These are phyloP conservation scores for Sporothrix pallida DNA, from an alignment of 2,329 filamentous ascomycete species.

Conservation along the genomic window DNA sequence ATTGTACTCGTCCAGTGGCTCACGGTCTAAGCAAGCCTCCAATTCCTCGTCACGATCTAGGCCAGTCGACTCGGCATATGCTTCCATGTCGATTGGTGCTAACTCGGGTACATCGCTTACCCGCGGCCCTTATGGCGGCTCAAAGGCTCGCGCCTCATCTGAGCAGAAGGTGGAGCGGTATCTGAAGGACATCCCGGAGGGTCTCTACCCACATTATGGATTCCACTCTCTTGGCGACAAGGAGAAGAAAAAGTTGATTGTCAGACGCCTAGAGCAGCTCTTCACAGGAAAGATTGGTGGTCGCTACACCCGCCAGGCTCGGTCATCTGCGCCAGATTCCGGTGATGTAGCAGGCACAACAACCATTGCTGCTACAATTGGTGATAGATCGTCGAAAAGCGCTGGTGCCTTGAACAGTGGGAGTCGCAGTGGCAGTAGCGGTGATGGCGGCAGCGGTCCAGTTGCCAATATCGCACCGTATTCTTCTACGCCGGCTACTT, in stretches of 20 bases:
- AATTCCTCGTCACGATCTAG: constrained; percentile 60
- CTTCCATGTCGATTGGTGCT: constrained; percentile 66
- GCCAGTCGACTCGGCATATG: constrained; percentile 68
- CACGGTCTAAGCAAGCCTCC: constrained; percentile 58
- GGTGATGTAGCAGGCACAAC: neutral
- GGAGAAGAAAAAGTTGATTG: constrained; percentile 77
- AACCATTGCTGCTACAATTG: neutral
- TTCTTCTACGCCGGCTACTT: neutral
- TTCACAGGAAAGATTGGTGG: constrained; percentile 73
- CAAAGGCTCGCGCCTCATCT: constrained; percentile 50
- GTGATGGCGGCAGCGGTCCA: neutral
- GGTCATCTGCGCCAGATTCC: neutral
- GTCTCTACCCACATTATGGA: constrained; percentile 66
- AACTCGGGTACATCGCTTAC: constrained; percentile 51
- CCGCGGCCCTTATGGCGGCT: constrained; percentile 46
- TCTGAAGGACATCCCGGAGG: constrained; percentile 73
- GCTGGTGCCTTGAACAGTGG: neutral
- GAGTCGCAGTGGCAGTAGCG: neutral
- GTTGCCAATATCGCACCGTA: neutral
- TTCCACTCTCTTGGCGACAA: constrained; percentile 66
- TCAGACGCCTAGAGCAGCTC: constrained; percentile 76
- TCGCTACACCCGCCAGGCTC: constrained; percentile 46
- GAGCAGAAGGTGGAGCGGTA: constrained; percentile 72
- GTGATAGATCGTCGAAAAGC: neutral
- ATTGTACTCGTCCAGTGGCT: constrained; percentile 51